Conservation (phyloP, 2,329 filamentous ascomycete species). For the Dactylellina haptotyla region DNA sequence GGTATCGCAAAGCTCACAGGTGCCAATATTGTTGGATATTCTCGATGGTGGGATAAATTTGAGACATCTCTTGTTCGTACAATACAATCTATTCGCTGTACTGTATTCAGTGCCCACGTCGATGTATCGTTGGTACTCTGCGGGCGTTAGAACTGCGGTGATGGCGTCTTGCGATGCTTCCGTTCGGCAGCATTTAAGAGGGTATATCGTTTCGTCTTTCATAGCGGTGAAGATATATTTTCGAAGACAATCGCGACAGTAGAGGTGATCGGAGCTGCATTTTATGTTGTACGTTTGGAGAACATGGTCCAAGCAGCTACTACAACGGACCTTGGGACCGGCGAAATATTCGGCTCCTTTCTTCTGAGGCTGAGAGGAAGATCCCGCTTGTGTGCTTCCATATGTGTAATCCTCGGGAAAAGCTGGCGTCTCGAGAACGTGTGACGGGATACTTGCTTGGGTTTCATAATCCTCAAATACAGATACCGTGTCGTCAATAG, state of each 20-base stretch:
- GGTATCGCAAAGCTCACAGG: slow-evolving; percentile 14
- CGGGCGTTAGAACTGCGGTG: neutral
- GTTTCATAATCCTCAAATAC: slow-evolving; percentile 24
- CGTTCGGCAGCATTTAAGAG: slow-evolving; percentile 28
- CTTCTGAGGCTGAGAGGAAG: slow-evolving; percentile 5
- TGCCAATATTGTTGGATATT: neutral
- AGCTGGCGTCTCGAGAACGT: neutral
- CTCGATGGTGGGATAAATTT: slow-evolving; percentile 29
- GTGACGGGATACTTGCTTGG: neutral
- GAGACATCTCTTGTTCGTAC: slow-evolving; percentile 28
- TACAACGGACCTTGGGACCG: slow-evolving; percentile 11
- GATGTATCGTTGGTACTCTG: slow-evolving; percentile 26
- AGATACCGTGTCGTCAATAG: slow-evolving; percentile 14
- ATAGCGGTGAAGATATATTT: slow-evolving; percentile 16
- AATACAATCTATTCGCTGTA: slow-evolving; percentile 23
- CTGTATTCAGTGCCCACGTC: slow-evolving; percentile 18
- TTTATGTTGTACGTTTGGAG: neutral
- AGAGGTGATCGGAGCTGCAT: slow-evolving; percentile 14
- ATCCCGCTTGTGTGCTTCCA: slow-evolving; percentile 4
- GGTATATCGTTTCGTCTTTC: slow-evolving; percentile 44
- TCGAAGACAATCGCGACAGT: slow-evolving; percentile 30
- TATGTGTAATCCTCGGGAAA: neutral
- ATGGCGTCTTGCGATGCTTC: slow-evolving; percentile 5
- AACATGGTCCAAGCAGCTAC: slow-evolving; percentile 19
- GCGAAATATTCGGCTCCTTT: slow-evolving; percentile 14